Conservation (phyloP, 805 yeast species). For the Suhomyces canberraensis region DNA sequence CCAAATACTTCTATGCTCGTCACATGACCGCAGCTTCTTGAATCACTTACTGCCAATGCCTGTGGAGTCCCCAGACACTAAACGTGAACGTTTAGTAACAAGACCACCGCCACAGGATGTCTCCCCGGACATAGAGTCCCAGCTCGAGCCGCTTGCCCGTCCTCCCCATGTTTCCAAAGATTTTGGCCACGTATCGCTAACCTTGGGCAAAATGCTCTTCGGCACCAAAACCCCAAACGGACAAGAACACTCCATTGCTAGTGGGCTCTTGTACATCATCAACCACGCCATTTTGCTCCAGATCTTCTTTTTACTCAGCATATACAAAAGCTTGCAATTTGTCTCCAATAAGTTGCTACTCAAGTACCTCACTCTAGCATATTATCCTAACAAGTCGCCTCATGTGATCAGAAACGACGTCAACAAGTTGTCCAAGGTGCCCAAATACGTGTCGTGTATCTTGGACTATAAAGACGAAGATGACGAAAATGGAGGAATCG, state of each 20-base stretch:
- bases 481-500: constrained; percentile 86
- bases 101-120: not conserved
- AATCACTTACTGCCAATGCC: no score
- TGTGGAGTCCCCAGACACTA: not conserved
- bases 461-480: constrained; percentile 69
- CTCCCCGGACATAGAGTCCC: not conserved
- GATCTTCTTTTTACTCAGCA: constrained; percentile 54
- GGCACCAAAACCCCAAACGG: no score
- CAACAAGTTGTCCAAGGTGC: constrained; percentile 66
- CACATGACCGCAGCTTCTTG: no score
- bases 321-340: constrained; percentile 51
- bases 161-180: no score
- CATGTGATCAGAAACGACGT: constrained; percentile 85
- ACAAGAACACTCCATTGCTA: no score
- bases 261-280: not conserved
- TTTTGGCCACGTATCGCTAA: no score
- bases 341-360: constrained; percentile 51
- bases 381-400: constrained; percentile 71
- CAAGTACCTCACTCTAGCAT: constrained; percentile 55
- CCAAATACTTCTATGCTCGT: no score
- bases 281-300: constrained; percentile 47
- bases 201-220: no score
- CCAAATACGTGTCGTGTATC: constrained; percentile 73
- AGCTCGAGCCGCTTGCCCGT: no score
- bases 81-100: not conserved